phyloP scores from a whole-genome alignment of 2,329 filamentous ascomycete species.

The Mycosphaerella arachidis region DNA sequence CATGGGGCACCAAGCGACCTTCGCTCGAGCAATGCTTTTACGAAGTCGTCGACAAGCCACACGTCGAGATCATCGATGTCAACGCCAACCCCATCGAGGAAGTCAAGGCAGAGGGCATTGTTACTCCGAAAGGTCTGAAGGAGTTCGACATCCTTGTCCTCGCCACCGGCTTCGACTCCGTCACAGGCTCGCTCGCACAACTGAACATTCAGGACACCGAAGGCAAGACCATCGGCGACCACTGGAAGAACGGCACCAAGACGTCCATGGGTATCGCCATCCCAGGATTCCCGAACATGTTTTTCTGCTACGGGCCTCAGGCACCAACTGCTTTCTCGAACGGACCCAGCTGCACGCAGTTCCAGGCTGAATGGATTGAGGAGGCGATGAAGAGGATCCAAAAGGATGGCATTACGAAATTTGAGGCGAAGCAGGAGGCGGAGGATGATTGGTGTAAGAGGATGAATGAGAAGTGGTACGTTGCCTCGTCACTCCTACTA shows the following conservation, averaged over 20 bases:
- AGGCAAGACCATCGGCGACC: constrained; percentile 40
- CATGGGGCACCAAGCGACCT: constrained; percentile 45
- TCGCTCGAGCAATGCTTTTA: constrained; percentile 45
- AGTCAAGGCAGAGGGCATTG: constrained; percentile 38
- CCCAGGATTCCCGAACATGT: constrained; percentile 37
- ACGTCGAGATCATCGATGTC: constrained; percentile 40
- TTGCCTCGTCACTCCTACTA: constrained; percentile 18
- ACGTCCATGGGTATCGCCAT: constrained; percentile 39
- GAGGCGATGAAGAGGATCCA: constrained; percentile 39
- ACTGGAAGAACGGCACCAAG: constrained; percentile 40
- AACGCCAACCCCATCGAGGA: constrained; percentile 39
- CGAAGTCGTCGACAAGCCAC: constrained; percentile 38
- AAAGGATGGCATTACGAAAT: constrained; percentile 37
- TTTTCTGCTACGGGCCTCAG: constrained; percentile 44
- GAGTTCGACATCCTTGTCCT: constrained; percentile 43
- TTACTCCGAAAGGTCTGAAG: constrained; percentile 38
- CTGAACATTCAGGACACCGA: constrained; percentile 34
- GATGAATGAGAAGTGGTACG: constrained; percentile 12
- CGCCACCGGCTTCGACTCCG: constrained; percentile 44
- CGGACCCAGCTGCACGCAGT: constrained; percentile 41
- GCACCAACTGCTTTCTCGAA: constrained; percentile 46
- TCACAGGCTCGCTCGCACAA: constrained; percentile 34
- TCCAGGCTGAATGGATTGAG: constrained; percentile 42
- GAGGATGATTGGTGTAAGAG: constrained; percentile 40
- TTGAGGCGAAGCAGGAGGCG: constrained; percentile 36